phyloP scores from a whole-genome alignment of 768 basidiomycete genomes.

The Amanita polypyramis region DNA sequence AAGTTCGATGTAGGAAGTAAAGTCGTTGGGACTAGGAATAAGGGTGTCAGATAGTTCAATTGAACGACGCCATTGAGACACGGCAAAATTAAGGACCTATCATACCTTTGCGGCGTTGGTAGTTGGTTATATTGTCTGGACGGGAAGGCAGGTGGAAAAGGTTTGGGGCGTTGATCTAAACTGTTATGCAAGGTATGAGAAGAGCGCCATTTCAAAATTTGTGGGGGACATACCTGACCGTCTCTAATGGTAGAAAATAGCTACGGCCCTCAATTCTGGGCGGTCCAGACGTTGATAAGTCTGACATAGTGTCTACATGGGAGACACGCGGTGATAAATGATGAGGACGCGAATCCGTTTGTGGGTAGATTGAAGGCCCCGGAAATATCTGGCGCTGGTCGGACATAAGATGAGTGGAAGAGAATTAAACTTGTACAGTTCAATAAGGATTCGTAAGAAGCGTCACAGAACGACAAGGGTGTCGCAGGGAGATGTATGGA shows the following conservation, averaged over 20 bases:
- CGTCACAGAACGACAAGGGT: constrained; percentile 10
- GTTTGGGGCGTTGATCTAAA: constrained; percentile 10
- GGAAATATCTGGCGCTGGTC: not conserved
- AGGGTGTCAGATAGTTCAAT: not conserved
- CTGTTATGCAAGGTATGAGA: constrained; percentile 9
- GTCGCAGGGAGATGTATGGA: constrained; percentile 5
- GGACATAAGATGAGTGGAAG: constrained; percentile 1
- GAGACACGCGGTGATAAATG: not conserved
- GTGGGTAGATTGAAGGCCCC: not conserved
- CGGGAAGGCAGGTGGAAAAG: constrained; percentile 14
- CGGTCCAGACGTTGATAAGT: not conserved
- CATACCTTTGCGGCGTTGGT: constrained; percentile 27
- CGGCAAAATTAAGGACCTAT: not conserved
- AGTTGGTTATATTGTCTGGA: constrained; percentile 21
- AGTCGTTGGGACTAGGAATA: constrained; percentile 7
- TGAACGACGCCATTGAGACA: constrained; percentile 7
- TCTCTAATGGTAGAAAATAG: constrained; percentile 5
- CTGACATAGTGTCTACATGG: not conserved
- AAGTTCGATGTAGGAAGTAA: not conserved
- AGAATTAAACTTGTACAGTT: constrained; percentile 4
- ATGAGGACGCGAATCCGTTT: not conserved
- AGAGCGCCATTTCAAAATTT: constrained; percentile 6
- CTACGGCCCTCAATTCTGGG: not conserved
- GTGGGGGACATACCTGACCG: constrained; percentile 4
- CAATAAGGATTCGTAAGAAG: constrained; percentile 3